These are phyloP conservation scores for Trametes cinnabarina DNA, from an alignment of 768 basidiomycete genomes.

Conservation along the genomic window DNA sequence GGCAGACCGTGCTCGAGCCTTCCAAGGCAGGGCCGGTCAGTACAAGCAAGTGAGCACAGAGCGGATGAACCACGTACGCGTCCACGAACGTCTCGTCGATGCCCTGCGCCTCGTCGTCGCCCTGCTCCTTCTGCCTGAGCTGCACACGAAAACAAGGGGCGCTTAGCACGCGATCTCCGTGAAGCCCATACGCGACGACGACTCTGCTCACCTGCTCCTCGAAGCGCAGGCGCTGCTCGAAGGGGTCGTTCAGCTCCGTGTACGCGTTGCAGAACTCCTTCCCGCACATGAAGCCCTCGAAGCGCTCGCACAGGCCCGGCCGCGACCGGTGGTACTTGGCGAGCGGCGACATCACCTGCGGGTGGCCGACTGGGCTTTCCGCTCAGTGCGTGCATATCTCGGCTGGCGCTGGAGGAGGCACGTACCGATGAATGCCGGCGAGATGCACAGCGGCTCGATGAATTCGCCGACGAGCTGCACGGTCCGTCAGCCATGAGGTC, in stretches of 20 bases:
- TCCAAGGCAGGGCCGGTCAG: conserved; percentile 5
- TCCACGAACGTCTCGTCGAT: conserved; percentile 95
- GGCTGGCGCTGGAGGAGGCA: background rate
- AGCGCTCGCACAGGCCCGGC: conserved; percentile 96
- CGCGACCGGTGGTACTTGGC: conserved; percentile 99
- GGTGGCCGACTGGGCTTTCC: conserved; percentile 75
- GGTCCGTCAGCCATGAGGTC: conserved; percentile 4
- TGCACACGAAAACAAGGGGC: conserved; percentile 28
- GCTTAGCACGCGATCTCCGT: background rate
- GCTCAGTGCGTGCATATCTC: background rate
- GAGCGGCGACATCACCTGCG: conserved; percentile 98
- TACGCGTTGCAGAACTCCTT: conserved; percentile 99
- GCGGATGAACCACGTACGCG: conserved; percentile 56
- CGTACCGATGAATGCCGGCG: conserved; percentile 90
- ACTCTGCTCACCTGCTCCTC: conserved; percentile 72
- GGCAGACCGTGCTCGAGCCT: conserved; percentile 97
- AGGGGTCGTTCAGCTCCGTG: conserved; percentile 99
- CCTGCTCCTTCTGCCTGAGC: conserved; percentile 90
- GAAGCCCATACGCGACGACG: background rate
- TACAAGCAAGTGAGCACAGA: background rate
- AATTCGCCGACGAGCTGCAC: conserved; percentile 91
- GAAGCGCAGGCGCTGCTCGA: conserved; percentile 92
- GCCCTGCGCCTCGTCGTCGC: conserved; percentile 97
- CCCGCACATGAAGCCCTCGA: conserved; percentile 97
- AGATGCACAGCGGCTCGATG: conserved; percentile 96